Conservation (phyloP, 345 rosid species). For the Chamaenerion angustifolium region DNA sequence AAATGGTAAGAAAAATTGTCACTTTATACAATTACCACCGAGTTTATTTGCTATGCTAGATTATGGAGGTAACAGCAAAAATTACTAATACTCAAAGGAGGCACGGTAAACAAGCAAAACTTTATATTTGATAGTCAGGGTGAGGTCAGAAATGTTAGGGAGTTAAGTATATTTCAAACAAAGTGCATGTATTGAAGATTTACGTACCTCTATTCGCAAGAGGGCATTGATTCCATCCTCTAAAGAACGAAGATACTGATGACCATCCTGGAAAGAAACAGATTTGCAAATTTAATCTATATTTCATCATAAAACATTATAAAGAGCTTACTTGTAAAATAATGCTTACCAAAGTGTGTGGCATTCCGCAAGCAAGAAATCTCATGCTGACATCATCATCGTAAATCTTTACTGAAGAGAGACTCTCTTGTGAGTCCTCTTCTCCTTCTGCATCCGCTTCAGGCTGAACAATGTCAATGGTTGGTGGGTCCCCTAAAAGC, state of each 20-base stretch:
- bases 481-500: constrained; percentile 28
- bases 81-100: too few relatives aligned
- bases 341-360: constrained; percentile 12
- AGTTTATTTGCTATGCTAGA: not conserved
- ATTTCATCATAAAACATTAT: not conserved
- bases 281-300: not conserved
- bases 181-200: not conserved
- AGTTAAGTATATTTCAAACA: not conserved
- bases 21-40: too few relatives aligned
- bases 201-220: constrained; percentile 33
- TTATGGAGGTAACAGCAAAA: constrained; percentile 3
- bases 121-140: too few relatives aligned
- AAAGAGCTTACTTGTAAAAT: not conserved
- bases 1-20: not conserved
- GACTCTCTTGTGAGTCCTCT: constrained; percentile 19
- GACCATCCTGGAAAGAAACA: constrained; percentile 17
- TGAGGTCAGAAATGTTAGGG: not conserved
- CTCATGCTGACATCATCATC: constrained; percentile 32
- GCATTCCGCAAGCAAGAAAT: constrained; percentile 30
- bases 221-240: constrained; percentile 41
- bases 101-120: not conserved
- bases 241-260: constrained; percentile 17
- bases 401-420: constrained; percentile 35
- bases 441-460: constrained; percentile 24
- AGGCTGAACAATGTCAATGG: constrained; percentile 19